Conservation (phyloP, 148 eudicot species). For the Arctostaphylos glauca region DNA sequence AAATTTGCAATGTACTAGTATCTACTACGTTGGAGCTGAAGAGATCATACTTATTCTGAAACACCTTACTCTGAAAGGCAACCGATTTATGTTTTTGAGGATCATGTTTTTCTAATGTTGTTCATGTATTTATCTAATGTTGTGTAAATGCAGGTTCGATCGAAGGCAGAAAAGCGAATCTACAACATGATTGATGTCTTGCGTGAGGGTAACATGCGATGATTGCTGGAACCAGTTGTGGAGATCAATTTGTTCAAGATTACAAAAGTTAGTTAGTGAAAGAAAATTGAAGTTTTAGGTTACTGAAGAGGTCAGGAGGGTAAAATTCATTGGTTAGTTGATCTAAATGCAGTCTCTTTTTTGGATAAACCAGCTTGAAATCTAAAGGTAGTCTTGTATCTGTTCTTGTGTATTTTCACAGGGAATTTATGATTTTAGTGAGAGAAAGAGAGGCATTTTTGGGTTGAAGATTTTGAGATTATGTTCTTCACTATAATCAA, state of each 20-base stretch:
- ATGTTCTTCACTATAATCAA: neutral
- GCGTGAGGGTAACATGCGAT: slow-evolving; percentile 66
- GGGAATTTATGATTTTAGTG: neutral
- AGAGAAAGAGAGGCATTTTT: neutral
- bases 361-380: neutral
- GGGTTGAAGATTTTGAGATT: neutral
- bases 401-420: neutral
- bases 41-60: too few species aligned
- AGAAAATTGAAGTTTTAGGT: neutral
- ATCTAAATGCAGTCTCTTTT: neutral
- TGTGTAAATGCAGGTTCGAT: slow-evolving; percentile 46
- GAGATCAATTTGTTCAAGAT: neutral
- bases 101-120: neutral
- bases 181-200: slow-evolving; percentile 70
- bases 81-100: neutral
- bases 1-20: neutral
- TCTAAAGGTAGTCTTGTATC: neutral
- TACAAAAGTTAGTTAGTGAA: neutral
- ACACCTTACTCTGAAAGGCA: neutral
- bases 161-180: slow-evolving; percentile 67
- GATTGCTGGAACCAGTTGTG: slow-evolving; percentile 1
- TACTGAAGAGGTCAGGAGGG: neutral
- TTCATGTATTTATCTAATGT: neutral
- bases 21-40: neutral
- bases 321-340: neutral